Evolutionary conservation across 2,329 filamentous ascomycete species (phyloP).

Genomic region (Xylariaceae sp.): DNA sequence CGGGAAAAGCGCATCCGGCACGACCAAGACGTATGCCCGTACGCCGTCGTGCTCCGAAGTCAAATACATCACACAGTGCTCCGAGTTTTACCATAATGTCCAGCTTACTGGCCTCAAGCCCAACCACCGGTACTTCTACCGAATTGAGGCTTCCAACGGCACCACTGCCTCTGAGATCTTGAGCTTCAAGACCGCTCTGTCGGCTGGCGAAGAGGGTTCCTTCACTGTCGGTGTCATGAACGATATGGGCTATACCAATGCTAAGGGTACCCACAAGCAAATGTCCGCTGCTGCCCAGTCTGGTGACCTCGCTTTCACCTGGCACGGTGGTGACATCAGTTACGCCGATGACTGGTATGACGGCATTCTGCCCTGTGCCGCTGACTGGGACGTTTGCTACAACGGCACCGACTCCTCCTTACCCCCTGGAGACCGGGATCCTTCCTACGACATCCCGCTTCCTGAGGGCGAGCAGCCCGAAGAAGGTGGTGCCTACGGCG

Average conservation of each 20-base stretch:
- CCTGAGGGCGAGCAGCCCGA: background rate
- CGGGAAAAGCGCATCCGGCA: background rate
- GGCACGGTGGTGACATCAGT: background rate
- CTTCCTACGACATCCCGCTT: background rate
- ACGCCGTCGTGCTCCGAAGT: background rate
- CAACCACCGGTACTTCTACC: background rate
- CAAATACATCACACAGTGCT: background rate
- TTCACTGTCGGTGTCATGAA: background rate
- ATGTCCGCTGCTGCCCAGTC: background rate
- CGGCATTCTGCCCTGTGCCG: background rate
- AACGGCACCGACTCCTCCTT: background rate
- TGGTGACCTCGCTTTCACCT: background rate
- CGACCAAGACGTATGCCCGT: background rate
- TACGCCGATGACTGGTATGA: background rate
- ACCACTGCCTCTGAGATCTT: background rate
- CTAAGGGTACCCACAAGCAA: background rate
- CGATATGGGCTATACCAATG: conserved; percentile 1
- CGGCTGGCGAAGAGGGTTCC: background rate
- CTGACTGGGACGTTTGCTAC: background rate
- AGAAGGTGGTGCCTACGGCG: background rate
- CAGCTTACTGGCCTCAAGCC: background rate
- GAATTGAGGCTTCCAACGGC: background rate
- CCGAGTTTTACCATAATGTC: background rate
- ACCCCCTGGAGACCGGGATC: background rate
- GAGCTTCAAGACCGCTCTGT: background rate